Percentiles rank a stretch among this genome's conserved stretches.
Conservation (phyloP, 1,139 yeast species). For the Lodderomyces theae region DNA sequence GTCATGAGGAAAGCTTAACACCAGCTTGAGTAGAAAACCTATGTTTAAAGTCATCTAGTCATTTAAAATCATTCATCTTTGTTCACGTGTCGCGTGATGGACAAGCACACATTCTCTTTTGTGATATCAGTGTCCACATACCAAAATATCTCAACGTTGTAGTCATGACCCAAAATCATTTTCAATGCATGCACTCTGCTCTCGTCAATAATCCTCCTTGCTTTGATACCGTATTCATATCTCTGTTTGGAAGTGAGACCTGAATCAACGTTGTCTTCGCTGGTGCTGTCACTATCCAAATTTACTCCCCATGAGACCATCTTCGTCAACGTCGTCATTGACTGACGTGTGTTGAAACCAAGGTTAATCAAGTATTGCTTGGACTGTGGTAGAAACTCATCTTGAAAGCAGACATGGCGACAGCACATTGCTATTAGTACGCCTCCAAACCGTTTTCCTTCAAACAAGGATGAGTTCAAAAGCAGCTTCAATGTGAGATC, state of each 20-base stretch:
- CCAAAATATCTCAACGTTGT: slow-evolving; percentile 48
- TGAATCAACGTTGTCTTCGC: slow-evolving; percentile 37
- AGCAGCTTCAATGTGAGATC: slow-evolving; percentile 76
- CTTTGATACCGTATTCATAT: slow-evolving; percentile 58
- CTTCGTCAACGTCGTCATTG: slow-evolving; percentile 58
- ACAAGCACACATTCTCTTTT: slow-evolving; percentile 67
- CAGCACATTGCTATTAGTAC: slow-evolving; percentile 91
- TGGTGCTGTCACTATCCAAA: slow-evolving; percentile 9
- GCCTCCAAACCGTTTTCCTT: slow-evolving; percentile 40
- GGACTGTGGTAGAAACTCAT: slow-evolving; percentile 52
- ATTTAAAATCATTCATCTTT: not conserved
- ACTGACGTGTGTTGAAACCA: slow-evolving; percentile 31
- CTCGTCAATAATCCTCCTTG: slow-evolving; percentile 68
- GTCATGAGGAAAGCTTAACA: not conserved
- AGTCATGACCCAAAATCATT: slow-evolving; percentile 25
- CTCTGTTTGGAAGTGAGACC: slow-evolving; percentile 45
- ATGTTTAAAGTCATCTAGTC: too few species aligned
- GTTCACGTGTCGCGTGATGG: slow-evolving; percentile 6
- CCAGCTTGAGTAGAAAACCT: not conserved
- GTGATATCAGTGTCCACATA: slow-evolving; percentile 61
- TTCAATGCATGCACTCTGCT: slow-evolving; percentile 47
- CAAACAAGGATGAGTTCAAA: slow-evolving; percentile 36
- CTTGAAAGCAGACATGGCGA: slow-evolving; percentile 72
- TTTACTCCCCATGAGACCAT: slow-evolving; percentile 83
- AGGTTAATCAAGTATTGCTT: slow-evolving; percentile 32